These are phyloP conservation scores for Dipodascus geniculatus DNA, from an alignment of 805 yeast species.

Conservation along the genomic window DNA sequence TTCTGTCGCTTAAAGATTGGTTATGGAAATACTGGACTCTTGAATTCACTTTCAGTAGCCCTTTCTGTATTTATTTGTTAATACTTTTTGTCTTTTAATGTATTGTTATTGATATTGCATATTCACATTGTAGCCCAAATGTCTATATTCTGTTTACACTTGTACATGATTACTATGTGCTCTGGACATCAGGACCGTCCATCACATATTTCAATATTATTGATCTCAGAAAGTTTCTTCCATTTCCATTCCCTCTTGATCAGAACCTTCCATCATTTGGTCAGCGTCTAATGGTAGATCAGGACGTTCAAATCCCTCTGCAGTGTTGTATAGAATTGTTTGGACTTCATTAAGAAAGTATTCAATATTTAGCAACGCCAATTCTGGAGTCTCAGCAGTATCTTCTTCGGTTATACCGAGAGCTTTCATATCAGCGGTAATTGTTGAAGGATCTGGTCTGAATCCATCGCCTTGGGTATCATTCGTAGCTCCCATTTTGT, in stretches of 20 bases:
- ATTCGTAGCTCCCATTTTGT: slow-evolving; percentile 19
- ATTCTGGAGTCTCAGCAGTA: slow-evolving; percentile 6
- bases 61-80: too few relatives aligned
- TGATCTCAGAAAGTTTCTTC: not conserved
- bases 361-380: slow-evolving; percentile 13
- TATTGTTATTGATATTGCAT: not conserved
- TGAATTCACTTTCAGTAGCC: too few relatives aligned
- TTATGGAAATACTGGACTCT: too few relatives aligned
- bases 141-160: not conserved
- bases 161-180: not conserved
- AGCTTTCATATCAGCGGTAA: not conserved
- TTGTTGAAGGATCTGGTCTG: not conserved
- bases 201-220: not conserved
- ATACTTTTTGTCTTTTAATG: not conserved
- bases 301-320: slow-evolving; percentile 73
- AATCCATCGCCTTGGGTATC: slow-evolving; percentile 16
- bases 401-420: slow-evolving; percentile 2
- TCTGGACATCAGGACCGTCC: not conserved
- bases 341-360: slow-evolving; percentile 50
- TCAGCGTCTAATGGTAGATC: slow-evolving; percentile 19
- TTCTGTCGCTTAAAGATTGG: slow-evolving; percentile 10
- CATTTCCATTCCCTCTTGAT: not conserved
- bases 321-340: slow-evolving; percentile 65
- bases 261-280: not conserved
- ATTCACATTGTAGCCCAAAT: not conserved